Evolutionary conservation across 345 rosid genomes (phyloP).

Genomic region (Acer negundo): DNA sequence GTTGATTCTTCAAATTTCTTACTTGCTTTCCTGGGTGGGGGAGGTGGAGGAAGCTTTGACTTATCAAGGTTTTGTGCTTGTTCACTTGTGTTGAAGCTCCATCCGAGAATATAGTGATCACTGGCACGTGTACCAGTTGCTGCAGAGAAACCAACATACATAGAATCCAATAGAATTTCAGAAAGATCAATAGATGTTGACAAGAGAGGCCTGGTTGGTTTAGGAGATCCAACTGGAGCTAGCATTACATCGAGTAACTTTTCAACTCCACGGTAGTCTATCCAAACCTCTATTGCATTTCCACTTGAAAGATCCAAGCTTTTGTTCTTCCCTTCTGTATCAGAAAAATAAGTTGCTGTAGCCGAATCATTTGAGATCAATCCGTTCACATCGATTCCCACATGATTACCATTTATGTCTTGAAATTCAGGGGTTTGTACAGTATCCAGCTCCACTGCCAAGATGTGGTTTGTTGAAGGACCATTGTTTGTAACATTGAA

Average conservation of each 20-base stretch:
- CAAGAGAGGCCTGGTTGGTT: slow-evolving; percentile 55
- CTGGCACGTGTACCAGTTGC: slow-evolving; percentile 50
- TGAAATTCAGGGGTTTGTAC: slow-evolving; percentile 39
- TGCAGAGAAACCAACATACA: slow-evolving; percentile 58
- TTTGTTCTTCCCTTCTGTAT: neutral
- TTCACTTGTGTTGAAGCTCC: slow-evolving; percentile 60
- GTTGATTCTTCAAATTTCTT: neutral
- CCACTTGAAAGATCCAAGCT: slow-evolving; percentile 44
- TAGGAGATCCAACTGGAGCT: slow-evolving; percentile 35
- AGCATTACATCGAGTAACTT: slow-evolving; percentile 46
- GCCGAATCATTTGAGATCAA: slow-evolving; percentile 34
- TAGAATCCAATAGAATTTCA: slow-evolving; percentile 28
- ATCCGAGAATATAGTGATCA: slow-evolving; percentile 47
- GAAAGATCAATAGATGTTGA: slow-evolving; percentile 46
- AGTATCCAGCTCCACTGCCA: slow-evolving; percentile 58
- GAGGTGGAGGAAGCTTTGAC: slow-evolving; percentile 59
- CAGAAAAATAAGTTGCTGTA: slow-evolving; percentile 41
- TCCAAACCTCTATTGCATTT: slow-evolving; percentile 50
- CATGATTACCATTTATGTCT: slow-evolving; percentile 53
- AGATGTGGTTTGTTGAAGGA: slow-evolving; percentile 36
- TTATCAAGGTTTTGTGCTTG: slow-evolving; percentile 40
- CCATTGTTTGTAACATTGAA: slow-evolving; percentile 55
- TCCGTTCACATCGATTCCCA: slow-evolving; percentile 55
- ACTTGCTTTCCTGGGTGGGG: slow-evolving; percentile 34
- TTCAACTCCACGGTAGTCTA: slow-evolving; percentile 49